These are phyloP conservation scores for Fraxinus latifolia DNA, from an alignment of 305 asterid species.

Conservation along the genomic window DNA sequence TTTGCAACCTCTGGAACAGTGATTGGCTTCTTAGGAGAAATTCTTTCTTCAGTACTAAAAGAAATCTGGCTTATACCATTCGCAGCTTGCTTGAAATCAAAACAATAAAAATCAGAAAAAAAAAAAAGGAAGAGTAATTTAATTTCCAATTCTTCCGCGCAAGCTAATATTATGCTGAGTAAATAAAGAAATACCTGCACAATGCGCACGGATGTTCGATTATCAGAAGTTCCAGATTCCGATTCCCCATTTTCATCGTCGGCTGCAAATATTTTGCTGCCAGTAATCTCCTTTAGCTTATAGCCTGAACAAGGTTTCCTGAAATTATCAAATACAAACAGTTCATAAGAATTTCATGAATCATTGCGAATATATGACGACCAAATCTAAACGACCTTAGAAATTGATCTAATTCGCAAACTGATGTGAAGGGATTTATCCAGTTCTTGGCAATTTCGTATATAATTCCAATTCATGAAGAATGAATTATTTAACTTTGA, in stretches of 20 bases:
- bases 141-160: background rate
- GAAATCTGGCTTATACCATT: slow-evolving; percentile 92
- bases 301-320: slow-evolving; percentile 92
- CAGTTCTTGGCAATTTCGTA: background rate
- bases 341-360: background rate
- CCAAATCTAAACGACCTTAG: background rate
- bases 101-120: background rate
- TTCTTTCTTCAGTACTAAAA: slow-evolving; percentile 69
- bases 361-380: background rate
- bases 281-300: slow-evolving; percentile 82
- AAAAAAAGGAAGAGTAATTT: background rate
- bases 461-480: background rate
- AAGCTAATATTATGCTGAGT: background rate
- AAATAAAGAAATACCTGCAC: slow-evolving; percentile 62
- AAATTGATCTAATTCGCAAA: background rate
- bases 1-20: slow-evolving; percentile 87
- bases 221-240: slow-evolving; percentile 55
- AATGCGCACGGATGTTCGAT: slow-evolving; percentile 83
- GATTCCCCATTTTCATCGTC: slow-evolving; percentile 47
- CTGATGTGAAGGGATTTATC: background rate
- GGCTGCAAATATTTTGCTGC: slow-evolving; percentile 71
- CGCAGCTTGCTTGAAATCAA: slow-evolving; percentile 67
- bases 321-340: slow-evolving; percentile 21
- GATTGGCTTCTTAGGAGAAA: slow-evolving; percentile 84
- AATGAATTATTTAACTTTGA: background rate